A percentile compares a stretch with the other conserved stretches of the same genome.
Evolutionary conservation across 176 grass and related monocot genomes (phyloP).

Genomic region (Avena atlantica): DNA sequence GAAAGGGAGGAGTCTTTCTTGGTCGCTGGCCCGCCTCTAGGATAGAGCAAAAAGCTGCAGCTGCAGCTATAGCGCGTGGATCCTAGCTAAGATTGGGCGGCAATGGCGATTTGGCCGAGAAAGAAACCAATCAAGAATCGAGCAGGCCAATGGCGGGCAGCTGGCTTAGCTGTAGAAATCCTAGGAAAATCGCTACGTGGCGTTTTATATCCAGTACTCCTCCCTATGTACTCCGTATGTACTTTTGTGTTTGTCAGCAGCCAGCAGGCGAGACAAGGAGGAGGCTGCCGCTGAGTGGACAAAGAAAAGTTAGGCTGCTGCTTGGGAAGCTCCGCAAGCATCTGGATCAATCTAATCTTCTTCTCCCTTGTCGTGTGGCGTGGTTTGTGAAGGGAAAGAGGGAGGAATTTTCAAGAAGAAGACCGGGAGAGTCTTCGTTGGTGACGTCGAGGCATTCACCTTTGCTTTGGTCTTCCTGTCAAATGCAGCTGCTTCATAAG

Average conservation of each 20-base stretch:
- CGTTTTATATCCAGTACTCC: not conserved
- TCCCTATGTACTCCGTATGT: not conserved
- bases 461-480: no score
- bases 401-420: no score
- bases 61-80: not conserved
- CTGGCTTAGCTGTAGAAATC: not conserved
- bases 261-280: not conserved
- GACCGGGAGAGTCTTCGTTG: no score
- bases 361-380: no score
- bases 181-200: not conserved
- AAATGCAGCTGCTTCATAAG: no score
- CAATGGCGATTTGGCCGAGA: not conserved
- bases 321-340: not conserved
- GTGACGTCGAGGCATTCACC: no score
- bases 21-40: not conserved
- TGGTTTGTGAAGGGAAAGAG: no score
- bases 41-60: not conserved
- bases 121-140: not conserved
- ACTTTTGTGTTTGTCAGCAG: not conserved
- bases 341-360: no score
- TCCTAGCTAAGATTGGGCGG: not conserved
- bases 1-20: not conserved
- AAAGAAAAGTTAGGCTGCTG: not conserved
- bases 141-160: not conserved
- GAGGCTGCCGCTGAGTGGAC: not conserved